These are phyloP conservation scores for Cytospora paraplurivora DNA, from an alignment of 2,329 filamentous ascomycete species.

Conservation along the genomic window DNA sequence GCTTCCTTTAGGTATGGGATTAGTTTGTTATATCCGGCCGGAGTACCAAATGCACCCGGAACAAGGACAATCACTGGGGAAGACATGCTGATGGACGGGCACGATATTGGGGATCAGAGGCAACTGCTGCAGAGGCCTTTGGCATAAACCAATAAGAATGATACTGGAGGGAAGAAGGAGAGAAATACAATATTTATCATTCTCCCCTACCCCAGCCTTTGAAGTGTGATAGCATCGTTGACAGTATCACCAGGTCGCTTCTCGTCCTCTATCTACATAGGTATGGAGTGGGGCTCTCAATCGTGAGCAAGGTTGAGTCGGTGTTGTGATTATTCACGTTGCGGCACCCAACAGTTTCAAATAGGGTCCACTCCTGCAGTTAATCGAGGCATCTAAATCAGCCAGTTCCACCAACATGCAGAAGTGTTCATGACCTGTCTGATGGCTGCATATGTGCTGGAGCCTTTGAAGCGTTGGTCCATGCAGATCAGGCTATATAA, in stretches of 20 bases:
- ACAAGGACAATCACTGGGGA: constrained; percentile 5
- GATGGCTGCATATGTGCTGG: not conserved
- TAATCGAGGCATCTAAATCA: not conserved
- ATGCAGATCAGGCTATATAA: not conserved
- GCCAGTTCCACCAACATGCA: not conserved
- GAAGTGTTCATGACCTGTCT: not conserved
- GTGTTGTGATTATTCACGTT: too few species aligned
- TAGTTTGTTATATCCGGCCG: constrained; percentile 3
- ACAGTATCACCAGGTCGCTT: too few species aligned
- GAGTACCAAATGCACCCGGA: constrained; percentile 17
- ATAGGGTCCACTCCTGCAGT: not conserved
- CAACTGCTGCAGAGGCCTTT: not conserved
- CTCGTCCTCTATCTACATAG: too few species aligned
- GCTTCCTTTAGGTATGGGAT: constrained; percentile 29
- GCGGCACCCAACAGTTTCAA: too few species aligned
- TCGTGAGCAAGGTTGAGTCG: too few species aligned
- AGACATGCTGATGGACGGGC: not conserved
- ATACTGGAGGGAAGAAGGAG: not conserved
- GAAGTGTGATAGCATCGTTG: not conserved
- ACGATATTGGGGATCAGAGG: not conserved
- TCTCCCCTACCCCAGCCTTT: not conserved
- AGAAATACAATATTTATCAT: not conserved
- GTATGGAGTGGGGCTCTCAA: too few species aligned
- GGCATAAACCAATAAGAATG: too few species aligned
- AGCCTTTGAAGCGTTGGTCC: not conserved